A percentile compares a stretch with the other conserved stretches of the same genome.
Evolutionary conservation across 352 stramenopile species (phyloP).

Genomic region (Thalassiosira livingstoniorum): DNA sequence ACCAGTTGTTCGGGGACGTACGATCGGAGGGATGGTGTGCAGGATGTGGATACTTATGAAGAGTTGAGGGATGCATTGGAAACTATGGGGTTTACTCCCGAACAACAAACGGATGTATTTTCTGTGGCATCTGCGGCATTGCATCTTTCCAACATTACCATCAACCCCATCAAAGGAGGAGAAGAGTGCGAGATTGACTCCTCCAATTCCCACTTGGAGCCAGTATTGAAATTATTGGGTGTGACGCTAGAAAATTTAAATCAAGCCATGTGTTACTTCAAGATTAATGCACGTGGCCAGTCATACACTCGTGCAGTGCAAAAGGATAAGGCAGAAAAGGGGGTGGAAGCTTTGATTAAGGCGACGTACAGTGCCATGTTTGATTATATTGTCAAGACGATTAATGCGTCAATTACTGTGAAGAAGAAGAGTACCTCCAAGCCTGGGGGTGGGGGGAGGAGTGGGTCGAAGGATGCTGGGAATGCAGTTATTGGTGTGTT

Average conservation of each 20-base stretch:
- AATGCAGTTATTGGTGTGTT: conserved; percentile 87
- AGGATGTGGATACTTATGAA: conserved; percentile 73
- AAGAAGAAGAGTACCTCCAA: conserved; percentile 42
- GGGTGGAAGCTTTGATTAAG: conserved; percentile 93
- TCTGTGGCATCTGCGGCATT: conserved; percentile 90
- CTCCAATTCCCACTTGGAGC: conserved; percentile 75
- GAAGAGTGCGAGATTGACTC: conserved; percentile 84
- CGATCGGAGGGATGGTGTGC: conserved; percentile 75
- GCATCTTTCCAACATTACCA: conserved; percentile 93
- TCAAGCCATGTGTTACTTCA: conserved; percentile 91
- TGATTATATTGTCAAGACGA: conserved; percentile 93
- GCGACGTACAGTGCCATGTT: conserved; percentile 94
- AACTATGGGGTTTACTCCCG: conserved; percentile 67
- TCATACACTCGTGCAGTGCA: conserved; percentile 74
- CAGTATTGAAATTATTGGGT: conserved; percentile 91
- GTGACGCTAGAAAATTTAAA: conserved; percentile 90
- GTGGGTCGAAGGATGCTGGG: conserved; percentile 1
- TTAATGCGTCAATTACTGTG: conserved; percentile 86
- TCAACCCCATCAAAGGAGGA: conserved; percentile 60
- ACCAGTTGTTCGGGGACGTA: conserved; percentile 71
- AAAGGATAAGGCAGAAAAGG: conserved; percentile 82
- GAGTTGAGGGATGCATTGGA: conserved; percentile 68
- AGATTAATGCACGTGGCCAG: conserved; percentile 93
- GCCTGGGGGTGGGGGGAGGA: background rate
- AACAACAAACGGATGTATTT: conserved; percentile 93